Conservation (phyloP, 1,284 basidiomycete genomes). For the Trichosporon asahii region DNA sequence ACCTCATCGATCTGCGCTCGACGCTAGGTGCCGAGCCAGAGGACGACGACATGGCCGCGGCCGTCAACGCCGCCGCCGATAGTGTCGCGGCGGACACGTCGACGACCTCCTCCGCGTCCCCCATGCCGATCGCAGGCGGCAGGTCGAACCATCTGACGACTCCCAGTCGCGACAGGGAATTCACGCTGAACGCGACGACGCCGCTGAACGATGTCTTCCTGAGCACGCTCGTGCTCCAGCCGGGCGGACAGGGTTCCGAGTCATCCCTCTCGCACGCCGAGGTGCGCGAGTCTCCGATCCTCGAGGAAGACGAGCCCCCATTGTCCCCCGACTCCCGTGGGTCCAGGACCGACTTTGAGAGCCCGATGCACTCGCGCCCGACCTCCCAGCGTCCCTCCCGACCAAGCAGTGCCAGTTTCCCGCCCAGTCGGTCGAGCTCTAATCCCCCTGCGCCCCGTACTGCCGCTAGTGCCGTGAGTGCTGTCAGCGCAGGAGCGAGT, state of each 20-base stretch:
- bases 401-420: background rate
- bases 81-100: background rate
- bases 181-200: slow-evolving; percentile 33
- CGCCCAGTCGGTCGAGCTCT: background rate
- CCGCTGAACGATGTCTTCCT: slow-evolving; percentile 56
- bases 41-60: background rate
- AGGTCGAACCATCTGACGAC: background rate
- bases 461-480: background rate
- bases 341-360: slow-evolving; percentile 1
- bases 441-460: background rate
- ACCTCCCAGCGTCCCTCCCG: background rate
- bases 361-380: background rate
- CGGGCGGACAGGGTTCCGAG: background rate
- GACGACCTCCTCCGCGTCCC: slow-evolving; percentile 1
- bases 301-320: background rate
- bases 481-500: no score
- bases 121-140: slow-evolving; percentile 11
- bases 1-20: background rate
- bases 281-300: slow-evolving; percentile 2
- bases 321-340: background rate
- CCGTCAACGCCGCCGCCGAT: slow-evolving; percentile 3
- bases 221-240: slow-evolving; percentile 32
- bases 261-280: background rate
- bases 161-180: background rate
- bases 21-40: background rate